Evolutionary conservation across 495 filamentous ascomycete genomes (phyloP).

Genomic region (Baudoinia panamericana): DNA sequence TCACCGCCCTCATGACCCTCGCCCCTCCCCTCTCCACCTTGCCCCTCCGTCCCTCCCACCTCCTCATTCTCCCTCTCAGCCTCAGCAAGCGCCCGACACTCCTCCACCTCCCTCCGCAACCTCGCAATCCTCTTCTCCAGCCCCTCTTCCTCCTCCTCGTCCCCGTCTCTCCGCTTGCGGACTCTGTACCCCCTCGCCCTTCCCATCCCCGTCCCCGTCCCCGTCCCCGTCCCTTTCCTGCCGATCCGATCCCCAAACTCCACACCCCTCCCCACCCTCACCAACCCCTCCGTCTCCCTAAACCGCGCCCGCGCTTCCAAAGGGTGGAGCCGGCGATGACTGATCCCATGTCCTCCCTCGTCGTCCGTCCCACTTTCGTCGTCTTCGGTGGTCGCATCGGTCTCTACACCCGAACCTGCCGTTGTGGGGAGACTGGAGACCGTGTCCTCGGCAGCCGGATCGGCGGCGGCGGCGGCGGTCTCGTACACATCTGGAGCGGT

Average conservation of each 20-base stretch:
- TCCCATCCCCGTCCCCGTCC: slow-evolving; percentile 47
- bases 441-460: slow-evolving; percentile 10
- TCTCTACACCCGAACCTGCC: neutral
- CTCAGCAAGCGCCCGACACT: slow-evolving; percentile 27
- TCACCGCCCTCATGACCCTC: slow-evolving; percentile 1
- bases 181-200: neutral
- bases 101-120: slow-evolving; percentile 29
- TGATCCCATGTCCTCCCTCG: slow-evolving; percentile 4
- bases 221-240: slow-evolving; percentile 5
- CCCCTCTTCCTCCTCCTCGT: slow-evolving; percentile 44
- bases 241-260: slow-evolving; percentile 3
- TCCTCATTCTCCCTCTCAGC: slow-evolving; percentile 18
- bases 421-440: neutral
- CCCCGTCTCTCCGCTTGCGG: neutral
- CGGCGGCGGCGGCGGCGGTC: slow-evolving; percentile 12
- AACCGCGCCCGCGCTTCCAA: slow-evolving; percentile 11
- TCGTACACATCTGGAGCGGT: slow-evolving; percentile 24
- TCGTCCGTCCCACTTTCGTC: slow-evolving; percentile 2
- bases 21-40: slow-evolving; percentile 7
- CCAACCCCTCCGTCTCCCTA: slow-evolving; percentile 5
- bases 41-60: slow-evolving; percentile 16
- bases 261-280: slow-evolving; percentile 6
- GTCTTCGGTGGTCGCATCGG: slow-evolving; percentile 1
- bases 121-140: slow-evolving; percentile 60
- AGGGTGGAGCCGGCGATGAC: slow-evolving; percentile 6